Base-by-base conservation (phyloP, 306 rosid species). In the Castanospermum australe region DNA sequence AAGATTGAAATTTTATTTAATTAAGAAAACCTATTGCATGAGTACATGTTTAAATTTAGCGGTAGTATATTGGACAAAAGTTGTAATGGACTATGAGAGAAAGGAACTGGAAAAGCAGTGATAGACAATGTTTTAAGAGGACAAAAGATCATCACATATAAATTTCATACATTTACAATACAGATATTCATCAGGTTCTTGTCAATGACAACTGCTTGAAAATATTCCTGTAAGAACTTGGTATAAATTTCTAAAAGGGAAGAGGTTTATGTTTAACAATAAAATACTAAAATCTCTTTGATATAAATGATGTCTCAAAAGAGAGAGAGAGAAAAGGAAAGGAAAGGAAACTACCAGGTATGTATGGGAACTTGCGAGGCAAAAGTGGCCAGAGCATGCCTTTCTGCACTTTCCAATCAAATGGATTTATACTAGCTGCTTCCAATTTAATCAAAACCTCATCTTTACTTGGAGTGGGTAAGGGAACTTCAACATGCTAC, bases 371-470 rank as follows among this genome's bases (percentile, higher is more conserved):
- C 48, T 80, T 88, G 47, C 56, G 71, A 44, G 98, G 98, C 6
- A 85, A 59, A 78, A 94, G 1, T 8, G 92, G 97, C 71, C 97
- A 28, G 52, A 83, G 0, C 77, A 76, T 54, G 65, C 97, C 91
- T 75, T 86, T 94, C 79, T 94, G 97, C 68, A 94, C 77, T 85
- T 86, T 90, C 92, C 93, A 92, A 83, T 92, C 97, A 73, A 88
- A 61, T 25, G 97, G 96, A 76, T 94, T 92, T 24, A 94, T 45
- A 75, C 89, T 81, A 56, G 86, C 86, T 39, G 94, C 98, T 86
- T 94, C 97, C 78, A 90, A 11, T 84, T 90, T 94, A 24, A 92
- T 51, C 83, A 94, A 85, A 36, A 92, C 25, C 75, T 90, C 97
- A 80, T 85, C 84, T 38, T 89, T 89, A 50, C 83, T 80, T 2